Base-by-base conservation (phyloP, 805 yeast species). In the Yarrowia sp. region DNA sequence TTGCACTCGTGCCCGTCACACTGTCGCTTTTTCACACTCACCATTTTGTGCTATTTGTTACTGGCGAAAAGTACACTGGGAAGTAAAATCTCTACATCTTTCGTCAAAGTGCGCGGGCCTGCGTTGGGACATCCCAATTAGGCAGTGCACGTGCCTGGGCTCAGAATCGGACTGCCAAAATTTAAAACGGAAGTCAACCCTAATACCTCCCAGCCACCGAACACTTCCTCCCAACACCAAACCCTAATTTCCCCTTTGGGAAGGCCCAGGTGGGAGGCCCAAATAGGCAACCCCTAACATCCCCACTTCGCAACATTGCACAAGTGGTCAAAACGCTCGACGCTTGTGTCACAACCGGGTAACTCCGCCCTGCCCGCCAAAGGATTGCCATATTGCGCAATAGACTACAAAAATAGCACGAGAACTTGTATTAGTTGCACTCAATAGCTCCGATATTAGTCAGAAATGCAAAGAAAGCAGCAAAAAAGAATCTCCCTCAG, bases 41-140 rank as follows among this genome's bases (percentile, higher is more conserved):
- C 58, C 58, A 51, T 51, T 51, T 51, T 51, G 58, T 51, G 58
- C 42, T 51, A 51, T 51, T 35, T 51, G 58, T 51, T 51, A 51
- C 58, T 51, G 58, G 58, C 58, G 55, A 51, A 51, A 51, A 51
- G 58, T 51, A 51, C 58, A 51, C 58, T 51, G 58, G 42, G 27
- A 51, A 25, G 42, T 51, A 51, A 51, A 51, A 51, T 51, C 58
- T 51, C 58, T 24, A 51, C 42, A 51, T 13, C 58, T 51, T 51
- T 51, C 58, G 42, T 25, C 58, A 51, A 51, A 8, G 42, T 51
- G 58, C 56, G 56, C 32, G 58, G 16, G 58, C 22, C 25, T 22
- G 58, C 58, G 58, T 51, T 51, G 58, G 58, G 58, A 51, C 32
- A 38, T 51, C 58, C 58, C 58, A 24, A 51, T 51, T 35, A n/a